These are phyloP conservation scores for Hanseniaspora lachancei DNA, from an alignment of 805 yeast genomes.

Conservation along the genomic window DNA sequence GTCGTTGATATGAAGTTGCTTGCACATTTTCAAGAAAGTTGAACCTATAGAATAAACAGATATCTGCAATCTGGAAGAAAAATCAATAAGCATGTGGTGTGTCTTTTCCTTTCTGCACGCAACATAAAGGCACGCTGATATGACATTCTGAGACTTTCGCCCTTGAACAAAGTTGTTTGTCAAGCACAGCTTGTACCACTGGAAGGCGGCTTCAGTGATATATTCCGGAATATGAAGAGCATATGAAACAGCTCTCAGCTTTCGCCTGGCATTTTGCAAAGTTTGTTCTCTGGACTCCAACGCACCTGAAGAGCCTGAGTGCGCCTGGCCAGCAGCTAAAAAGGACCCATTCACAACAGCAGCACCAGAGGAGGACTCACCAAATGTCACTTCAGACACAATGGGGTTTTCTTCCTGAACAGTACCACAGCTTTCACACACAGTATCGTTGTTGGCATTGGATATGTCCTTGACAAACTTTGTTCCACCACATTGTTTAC, in stretches of 20 bases:
- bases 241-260: conserved; percentile 66
- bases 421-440: conserved; percentile 72
- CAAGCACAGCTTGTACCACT: conserved; percentile 80
- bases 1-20: conserved; percentile 58
- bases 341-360: conserved; percentile 93
- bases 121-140: conserved; percentile 86
- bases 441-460: conserved; percentile 59
- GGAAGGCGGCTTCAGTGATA: conserved; percentile 72
- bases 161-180: conserved; percentile 90
- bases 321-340: conserved; percentile 73
- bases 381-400: conserved; percentile 89
- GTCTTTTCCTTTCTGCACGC: conserved; percentile 88
- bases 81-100: conserved; percentile 91
- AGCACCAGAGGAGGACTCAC: conserved; percentile 85
- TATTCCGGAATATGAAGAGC: conserved; percentile 71
- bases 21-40: conserved; percentile 86
- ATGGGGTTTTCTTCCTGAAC: conserved; percentile 88
- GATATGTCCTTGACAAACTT: conserved; percentile 37
- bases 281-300: conserved; percentile 86
- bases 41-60: conserved; percentile 93
- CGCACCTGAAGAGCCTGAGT: conserved; percentile 54
- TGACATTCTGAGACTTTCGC: conserved; percentile 86
- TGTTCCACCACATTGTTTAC: conserved; percentile 42
- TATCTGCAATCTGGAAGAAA: conserved; percentile 76
- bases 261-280: conserved; percentile 63